Percentiles rank a stretch among this genome's conserved stretches.
Conservation (phyloP, 768 basidiomycete genomes). For the Kwoniella dendrophila region DNA sequence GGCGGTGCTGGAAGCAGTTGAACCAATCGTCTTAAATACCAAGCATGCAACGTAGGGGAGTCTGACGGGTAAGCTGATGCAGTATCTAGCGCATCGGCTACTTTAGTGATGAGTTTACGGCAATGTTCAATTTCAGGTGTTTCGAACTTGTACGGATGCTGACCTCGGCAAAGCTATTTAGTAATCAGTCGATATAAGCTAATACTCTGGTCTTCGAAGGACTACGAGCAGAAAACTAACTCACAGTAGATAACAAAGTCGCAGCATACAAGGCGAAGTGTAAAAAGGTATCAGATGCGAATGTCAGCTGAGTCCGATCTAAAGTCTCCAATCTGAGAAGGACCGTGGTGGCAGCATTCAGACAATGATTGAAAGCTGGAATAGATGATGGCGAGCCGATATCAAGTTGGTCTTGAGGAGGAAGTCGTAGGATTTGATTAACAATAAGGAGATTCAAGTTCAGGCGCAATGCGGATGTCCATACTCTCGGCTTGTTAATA, state of each 20-base stretch:
- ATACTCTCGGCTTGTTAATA: constrained; percentile 31
- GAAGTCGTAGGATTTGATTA: constrained; percentile 33
- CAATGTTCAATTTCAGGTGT: constrained; percentile 32
- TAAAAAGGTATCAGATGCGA: constrained; percentile 36
- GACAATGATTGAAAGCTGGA: constrained; percentile 35
- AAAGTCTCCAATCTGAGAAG: constrained; percentile 28
- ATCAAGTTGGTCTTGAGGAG: constrained; percentile 26
- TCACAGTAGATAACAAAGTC: constrained; percentile 35
- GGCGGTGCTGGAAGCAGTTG: constrained; percentile 14
- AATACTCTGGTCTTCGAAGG: neutral
- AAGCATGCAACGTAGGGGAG: constrained; percentile 35
- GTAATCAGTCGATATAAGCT: neutral
- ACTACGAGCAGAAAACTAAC: neutral
- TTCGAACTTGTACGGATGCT: constrained; percentile 27
- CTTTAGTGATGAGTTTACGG: constrained; percentile 30
- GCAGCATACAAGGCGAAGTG: constrained; percentile 42
- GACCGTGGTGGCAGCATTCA: constrained; percentile 32
- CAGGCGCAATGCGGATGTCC: constrained; percentile 32
- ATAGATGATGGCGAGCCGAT: constrained; percentile 27
- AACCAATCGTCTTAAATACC: constrained; percentile 29
- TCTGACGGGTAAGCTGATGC: constrained; percentile 33
- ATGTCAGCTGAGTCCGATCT: constrained; percentile 23
- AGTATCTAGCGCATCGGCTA: constrained; percentile 30
- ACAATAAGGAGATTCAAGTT: constrained; percentile 38
- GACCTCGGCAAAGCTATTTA: constrained; percentile 10